Base-by-base conservation (phyloP, 805 yeast species). In the Starmerella vitae region DNA sequence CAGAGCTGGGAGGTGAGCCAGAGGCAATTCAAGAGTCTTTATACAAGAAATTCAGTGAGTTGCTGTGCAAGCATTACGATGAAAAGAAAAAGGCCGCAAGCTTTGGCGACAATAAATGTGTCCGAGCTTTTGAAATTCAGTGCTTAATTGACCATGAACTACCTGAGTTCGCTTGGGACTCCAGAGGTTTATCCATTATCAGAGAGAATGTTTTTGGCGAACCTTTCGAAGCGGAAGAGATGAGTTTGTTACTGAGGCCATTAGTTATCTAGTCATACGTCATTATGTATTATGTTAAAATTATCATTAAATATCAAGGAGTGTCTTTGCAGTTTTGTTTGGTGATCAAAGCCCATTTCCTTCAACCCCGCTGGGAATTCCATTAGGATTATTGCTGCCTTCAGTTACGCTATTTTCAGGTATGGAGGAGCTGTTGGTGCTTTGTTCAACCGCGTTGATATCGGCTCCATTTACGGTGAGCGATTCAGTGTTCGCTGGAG, bases 161-260 rank as follows among this genome's bases (percentile, higher is more conserved):
- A 9, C 21, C n/a, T 13, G 39, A 37, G 9, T 29, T 33, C 5
- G 15, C 21, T 3, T 46, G 47, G 49, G 30, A 20, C 8, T 36
- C 35, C 13, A 18, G 20, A 3, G 34, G 42, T 2, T 25, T 45
- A 8, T 30, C n/a, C 4, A n/a, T 13, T 3, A 22, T 45, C 21
- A 43, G 49, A 6, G 35, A 36, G 12, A 17, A 20, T 1, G 32
- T 44, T 1, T 13, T 34, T 18, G 24, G 8, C 13, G 36, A 24
- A 12, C 20, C 36, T 2, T 8, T 14, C 10, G 19, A 26, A 9
- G 21, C 17, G 19, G 36, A 20, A 18, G 22, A 20, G 12, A 12
- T 20, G 6, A 13, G 25, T 26, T 21, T 33, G 33, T 33, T 33
- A 19, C 20, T 38, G 27, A 20, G 24, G 5, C 39, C 39, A 18